Conservation (phyloP, 441 rosid species). For the Flueggea neowawraea region DNA sequence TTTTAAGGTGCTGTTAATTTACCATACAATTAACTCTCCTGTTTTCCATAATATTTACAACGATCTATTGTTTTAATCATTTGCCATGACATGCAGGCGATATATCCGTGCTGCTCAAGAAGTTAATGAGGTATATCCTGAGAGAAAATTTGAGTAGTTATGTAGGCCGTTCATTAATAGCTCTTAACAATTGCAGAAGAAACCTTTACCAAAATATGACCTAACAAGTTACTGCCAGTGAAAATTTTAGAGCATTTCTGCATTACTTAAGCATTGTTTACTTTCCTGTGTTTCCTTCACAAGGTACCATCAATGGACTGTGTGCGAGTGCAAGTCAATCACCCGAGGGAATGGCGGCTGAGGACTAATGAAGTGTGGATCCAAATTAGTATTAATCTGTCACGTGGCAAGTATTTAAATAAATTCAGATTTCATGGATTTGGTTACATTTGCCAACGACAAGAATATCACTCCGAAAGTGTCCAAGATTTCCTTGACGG, state of each 20-base stretch:
- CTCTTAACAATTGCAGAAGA: too few relatives aligned
- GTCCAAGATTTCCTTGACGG: constrained; percentile 33
- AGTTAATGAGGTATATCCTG: constrained; percentile 58
- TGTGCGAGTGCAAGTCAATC: too few relatives aligned
- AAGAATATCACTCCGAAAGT: constrained; percentile 33
- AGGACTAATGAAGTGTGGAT: too few relatives aligned
- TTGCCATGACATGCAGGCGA: constrained; percentile 44
- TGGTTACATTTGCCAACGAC: constrained; percentile 63
- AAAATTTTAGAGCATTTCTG: too few relatives aligned
- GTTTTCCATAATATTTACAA: background rate
- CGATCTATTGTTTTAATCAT: constrained; percentile 7
- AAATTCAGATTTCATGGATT: constrained; percentile 5
- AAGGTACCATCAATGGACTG: constrained; percentile 58
- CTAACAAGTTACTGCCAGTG: background rate
- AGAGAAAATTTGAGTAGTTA: background rate
- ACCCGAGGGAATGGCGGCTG: too few relatives aligned
- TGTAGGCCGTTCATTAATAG: background rate
- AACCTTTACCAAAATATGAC: too few relatives aligned
- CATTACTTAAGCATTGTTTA: background rate
- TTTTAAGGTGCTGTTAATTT: constrained; percentile 49
- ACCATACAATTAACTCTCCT: background rate
- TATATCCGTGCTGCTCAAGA: constrained; percentile 91
- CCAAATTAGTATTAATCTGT: too few relatives aligned
- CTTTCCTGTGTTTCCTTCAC: background rate
- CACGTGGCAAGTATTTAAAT: too few relatives aligned